A percentile compares a stretch with the other conserved stretches of the same genome.
These are phyloP conservation scores for Sporothrix inflata DNA, from an alignment of 2,329 filamentous ascomycete genomes.

Conservation along the genomic window DNA sequence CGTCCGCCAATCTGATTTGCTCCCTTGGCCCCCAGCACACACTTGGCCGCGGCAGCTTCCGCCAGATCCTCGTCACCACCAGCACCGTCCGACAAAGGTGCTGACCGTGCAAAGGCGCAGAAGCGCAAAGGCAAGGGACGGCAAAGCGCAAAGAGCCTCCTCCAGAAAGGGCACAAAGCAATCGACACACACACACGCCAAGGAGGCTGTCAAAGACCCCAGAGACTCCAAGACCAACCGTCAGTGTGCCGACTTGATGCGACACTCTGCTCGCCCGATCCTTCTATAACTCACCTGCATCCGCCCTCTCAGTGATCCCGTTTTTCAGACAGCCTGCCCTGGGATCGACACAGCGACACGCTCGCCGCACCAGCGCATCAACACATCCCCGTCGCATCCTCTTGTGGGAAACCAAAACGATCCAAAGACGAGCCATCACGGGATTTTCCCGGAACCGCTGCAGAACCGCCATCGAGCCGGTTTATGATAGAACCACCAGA, in stretches of 20 bases:
- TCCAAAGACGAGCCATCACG: neutral
- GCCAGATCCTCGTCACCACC: conserved; percentile 13
- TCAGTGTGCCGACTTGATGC: neutral
- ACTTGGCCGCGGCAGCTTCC: conserved; percentile 21
- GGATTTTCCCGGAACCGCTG: neutral
- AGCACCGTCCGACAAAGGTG: neutral
- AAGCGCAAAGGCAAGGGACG: neutral
- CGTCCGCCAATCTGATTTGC: conserved; percentile 16
- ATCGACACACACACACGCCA: neutral
- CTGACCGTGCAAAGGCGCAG: neutral
- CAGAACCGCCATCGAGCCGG: neutral
- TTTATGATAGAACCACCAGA: neutral
- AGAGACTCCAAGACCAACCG: neutral
- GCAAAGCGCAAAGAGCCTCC: neutral
- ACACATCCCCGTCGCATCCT: neutral
- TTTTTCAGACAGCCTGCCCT: neutral
- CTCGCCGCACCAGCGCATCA: too few species aligned
- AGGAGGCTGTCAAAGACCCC: neutral
- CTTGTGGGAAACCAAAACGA: neutral
- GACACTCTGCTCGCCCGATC: neutral
- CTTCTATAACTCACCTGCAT: conserved; percentile 8
- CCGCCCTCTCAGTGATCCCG: neutral
- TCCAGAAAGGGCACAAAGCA: conserved; percentile 19
- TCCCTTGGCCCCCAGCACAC: conserved; percentile 3
- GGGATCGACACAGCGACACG: conserved; percentile 1